Evolutionary conservation across 2,329 filamentous ascomycete genomes (phyloP).

Genomic region (Eurotiales sp.): DNA sequence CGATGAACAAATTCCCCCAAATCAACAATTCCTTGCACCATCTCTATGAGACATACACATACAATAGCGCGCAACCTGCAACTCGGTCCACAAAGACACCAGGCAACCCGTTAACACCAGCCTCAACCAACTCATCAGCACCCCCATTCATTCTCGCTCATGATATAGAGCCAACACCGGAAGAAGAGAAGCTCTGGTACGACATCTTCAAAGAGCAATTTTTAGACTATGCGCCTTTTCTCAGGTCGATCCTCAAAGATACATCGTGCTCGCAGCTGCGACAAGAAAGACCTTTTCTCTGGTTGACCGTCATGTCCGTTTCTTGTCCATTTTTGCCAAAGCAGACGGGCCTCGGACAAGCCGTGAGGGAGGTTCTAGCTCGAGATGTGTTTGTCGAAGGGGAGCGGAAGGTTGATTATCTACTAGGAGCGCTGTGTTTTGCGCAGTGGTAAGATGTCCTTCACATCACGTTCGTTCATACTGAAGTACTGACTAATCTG

Average conservation of each 20-base stretch:
- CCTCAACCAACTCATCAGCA: conserved; percentile 1
- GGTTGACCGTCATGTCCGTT: conserved; percentile 48
- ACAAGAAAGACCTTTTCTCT: conserved; percentile 47
- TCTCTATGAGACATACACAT: too few species aligned
- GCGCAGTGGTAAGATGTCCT: conserved; percentile 43
- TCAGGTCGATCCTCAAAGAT: conserved; percentile 38
- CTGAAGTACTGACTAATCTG: too few species aligned
- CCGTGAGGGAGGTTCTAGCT: conserved; percentile 44
- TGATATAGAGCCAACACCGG: conserved; percentile 20
- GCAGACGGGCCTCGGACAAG: conserved; percentile 40
- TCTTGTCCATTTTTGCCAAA: conserved; percentile 42
- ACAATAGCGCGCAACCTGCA: too few species aligned
- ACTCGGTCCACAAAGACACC: neutral
- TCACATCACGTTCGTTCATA: too few species aligned
- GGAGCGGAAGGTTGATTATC: conserved; percentile 51
- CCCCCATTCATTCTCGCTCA: conserved; percentile 6
- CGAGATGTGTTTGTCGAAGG: conserved; percentile 47
- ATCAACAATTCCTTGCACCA: too few species aligned
- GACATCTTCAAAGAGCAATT: conserved; percentile 40
- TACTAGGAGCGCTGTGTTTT: conserved; percentile 49
- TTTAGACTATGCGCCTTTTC: conserved; percentile 45
- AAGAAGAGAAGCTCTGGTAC: conserved; percentile 41
- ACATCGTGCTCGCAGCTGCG: conserved; percentile 38
- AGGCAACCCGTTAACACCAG: neutral
- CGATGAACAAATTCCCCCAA: too few species aligned